phyloP scores from a whole-genome alignment of 2,329 filamentous ascomycete species.

The Sporothrix dimorphospora region DNA sequence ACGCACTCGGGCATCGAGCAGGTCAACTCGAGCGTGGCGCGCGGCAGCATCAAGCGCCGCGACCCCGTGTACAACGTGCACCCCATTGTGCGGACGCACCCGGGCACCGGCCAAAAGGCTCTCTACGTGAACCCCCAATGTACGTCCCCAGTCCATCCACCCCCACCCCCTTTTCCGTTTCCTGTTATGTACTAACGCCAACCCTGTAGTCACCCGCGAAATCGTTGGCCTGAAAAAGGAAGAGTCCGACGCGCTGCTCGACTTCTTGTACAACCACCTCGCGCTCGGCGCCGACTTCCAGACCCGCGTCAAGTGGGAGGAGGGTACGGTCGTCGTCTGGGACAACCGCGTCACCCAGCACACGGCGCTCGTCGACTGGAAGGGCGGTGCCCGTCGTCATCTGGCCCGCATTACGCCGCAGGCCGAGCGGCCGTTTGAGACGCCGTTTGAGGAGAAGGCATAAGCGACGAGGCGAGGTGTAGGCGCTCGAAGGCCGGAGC shows the following conservation, averaged over 20 bases:
- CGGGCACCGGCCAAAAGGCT: constrained; percentile 80
- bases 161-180: not conserved
- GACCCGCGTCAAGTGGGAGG: constrained; percentile 74
- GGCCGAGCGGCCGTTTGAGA: constrained; percentile 77
- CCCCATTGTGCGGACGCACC: constrained; percentile 80
- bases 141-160: constrained; percentile 54
- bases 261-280: constrained; percentile 77
- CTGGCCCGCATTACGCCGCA: constrained; percentile 82
- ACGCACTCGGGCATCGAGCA: constrained; percentile 84
- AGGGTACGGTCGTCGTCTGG: constrained; percentile 83
- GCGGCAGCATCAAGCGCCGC: constrained; percentile 70
- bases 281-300: constrained; percentile 74
- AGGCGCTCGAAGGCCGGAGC: not conserved
- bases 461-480: not conserved
- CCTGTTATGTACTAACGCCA: not conserved
- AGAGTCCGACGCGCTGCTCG: constrained; percentile 76
- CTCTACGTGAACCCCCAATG: constrained; percentile 83
- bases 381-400: constrained; percentile 75
- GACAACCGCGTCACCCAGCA: constrained; percentile 82
- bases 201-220: constrained; percentile 62
- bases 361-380: constrained; percentile 81
- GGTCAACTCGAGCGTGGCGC: constrained; percentile 66
- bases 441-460: constrained; percentile 50
- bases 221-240: constrained; percentile 87
- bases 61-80: constrained; percentile 76